These are phyloP conservation scores for Astraeus odoratus DNA, from an alignment of 768 basidiomycete species.

Conservation along the genomic window DNA sequence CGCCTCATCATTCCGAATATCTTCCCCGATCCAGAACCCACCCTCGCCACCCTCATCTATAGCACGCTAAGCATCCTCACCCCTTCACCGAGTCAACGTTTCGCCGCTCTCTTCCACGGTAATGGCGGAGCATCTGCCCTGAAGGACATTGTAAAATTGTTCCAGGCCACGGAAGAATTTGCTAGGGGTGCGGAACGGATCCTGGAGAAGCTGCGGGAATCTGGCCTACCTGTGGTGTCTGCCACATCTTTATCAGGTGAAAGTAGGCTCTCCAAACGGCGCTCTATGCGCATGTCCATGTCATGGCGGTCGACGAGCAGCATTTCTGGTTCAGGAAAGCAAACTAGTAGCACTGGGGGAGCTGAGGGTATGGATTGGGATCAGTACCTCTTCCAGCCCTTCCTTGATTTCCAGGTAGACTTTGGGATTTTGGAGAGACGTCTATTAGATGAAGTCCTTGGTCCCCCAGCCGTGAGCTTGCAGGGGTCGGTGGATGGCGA, in stretches of 20 bases:
- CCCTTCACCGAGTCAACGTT: constrained; percentile 75
- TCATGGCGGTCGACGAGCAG: constrained; percentile 42
- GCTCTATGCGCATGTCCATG: constrained; percentile 60
- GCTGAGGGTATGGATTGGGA: constrained; percentile 66
- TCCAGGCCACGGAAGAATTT: constrained; percentile 79
- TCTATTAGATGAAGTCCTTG: constrained; percentile 53
- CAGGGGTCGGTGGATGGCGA: constrained; percentile 25
- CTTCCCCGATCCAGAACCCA: constrained; percentile 77
- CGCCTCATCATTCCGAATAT: constrained; percentile 70
- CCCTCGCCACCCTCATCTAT: constrained; percentile 76
- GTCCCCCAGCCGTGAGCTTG: constrained; percentile 34
- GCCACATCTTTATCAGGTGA: constrained; percentile 19
- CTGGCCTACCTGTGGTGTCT: constrained; percentile 16
- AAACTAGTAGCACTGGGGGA: constrained; percentile 6
- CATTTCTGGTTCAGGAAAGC: constrained; percentile 9
- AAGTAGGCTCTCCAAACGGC: constrained; percentile 36
- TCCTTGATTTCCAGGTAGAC: constrained; percentile 84
- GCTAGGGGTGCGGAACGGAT: constrained; percentile 65
- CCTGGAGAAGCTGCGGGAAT: constrained; percentile 61
- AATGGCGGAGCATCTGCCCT: constrained; percentile 54
- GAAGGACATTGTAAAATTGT: constrained; percentile 61
- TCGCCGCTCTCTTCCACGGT: constrained; percentile 61
- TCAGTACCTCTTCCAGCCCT: constrained; percentile 87
- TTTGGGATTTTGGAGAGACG: constrained; percentile 75
- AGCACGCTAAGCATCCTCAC: constrained; percentile 73